phyloP scores from a whole-genome alignment of 768 basidiomycete species.

The Sporobolomyces phaffii region DNA sequence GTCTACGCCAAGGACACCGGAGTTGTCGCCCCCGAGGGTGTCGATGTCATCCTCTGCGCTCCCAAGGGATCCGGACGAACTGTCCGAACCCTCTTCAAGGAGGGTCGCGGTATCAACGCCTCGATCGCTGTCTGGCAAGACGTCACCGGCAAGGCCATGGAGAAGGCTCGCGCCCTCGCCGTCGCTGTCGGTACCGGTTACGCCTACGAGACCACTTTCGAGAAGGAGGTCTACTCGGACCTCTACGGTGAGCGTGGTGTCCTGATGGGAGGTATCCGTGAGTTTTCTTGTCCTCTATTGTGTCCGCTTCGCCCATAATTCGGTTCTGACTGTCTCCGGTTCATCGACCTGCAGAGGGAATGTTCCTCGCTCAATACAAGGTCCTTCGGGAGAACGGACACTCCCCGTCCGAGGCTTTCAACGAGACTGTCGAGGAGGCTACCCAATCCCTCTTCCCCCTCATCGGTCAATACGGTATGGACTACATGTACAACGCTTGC shows the following conservation, averaged over 20 bases:
- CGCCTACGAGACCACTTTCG: constrained; percentile 96
- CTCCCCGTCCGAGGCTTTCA: constrained; percentile 96
- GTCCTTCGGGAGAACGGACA: constrained; percentile 94
- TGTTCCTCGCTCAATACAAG: constrained; percentile 98
- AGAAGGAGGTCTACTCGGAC: constrained; percentile 99
- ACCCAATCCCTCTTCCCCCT: constrained; percentile 96
- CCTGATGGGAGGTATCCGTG: constrained; percentile 52
- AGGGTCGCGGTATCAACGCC: constrained; percentile 97
- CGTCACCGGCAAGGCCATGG: constrained; percentile 93
- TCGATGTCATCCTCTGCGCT: constrained; percentile 98
- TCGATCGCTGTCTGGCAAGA: constrained; percentile 94
- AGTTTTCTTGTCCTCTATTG: constrained; percentile 47
- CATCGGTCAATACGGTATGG: constrained; percentile 68
- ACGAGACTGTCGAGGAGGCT: constrained; percentile 99
- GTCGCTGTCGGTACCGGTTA: constrained; percentile 95
- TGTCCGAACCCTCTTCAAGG: constrained; percentile 98
- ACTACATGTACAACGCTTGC: constrained; percentile 88
- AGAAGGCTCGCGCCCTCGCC: constrained; percentile 90
- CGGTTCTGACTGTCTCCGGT: not conserved
- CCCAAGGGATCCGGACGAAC: constrained; percentile 98
- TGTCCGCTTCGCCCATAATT: not conserved
- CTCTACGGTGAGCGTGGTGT: constrained; percentile 99
- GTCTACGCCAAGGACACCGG: constrained; percentile 97
- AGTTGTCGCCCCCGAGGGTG: constrained; percentile 81
- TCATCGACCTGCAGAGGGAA: constrained; percentile 64